Conservation (phyloP, 1,284 basidiomycete genomes). For the Fomitopsis betulina region DNA sequence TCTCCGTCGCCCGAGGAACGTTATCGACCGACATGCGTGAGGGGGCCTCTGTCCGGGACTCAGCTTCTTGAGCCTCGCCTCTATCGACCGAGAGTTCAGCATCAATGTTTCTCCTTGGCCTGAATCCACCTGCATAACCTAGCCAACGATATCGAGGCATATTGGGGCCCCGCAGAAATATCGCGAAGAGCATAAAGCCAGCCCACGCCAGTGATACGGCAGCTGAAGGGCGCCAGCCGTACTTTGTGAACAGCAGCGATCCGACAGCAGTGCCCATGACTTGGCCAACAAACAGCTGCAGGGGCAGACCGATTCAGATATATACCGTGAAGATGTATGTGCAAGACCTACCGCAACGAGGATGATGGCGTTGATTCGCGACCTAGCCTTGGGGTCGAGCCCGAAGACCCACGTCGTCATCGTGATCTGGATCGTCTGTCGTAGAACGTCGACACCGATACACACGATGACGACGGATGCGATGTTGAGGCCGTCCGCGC, state of each 20-base stretch:
- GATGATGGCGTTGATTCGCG: slow-evolving; percentile 47
- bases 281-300: slow-evolving; percentile 38
- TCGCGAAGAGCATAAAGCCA: slow-evolving; percentile 34
- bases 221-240: slow-evolving; percentile 49
- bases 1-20: not conserved
- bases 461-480: slow-evolving; percentile 41
- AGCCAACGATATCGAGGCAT: slow-evolving; percentile 34
- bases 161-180: slow-evolving; percentile 42
- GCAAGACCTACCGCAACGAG: slow-evolving; percentile 34
- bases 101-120: slow-evolving; percentile 20
- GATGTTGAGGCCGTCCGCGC: slow-evolving; percentile 39
- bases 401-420: slow-evolving; percentile 37
- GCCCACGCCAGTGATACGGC: slow-evolving; percentile 44
- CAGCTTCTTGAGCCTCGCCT: not conserved
- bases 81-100: not conserved
- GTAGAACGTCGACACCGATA: slow-evolving; percentile 42
- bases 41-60: not conserved
- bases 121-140: slow-evolving; percentile 32
- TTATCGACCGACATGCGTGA: not conserved
- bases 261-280: slow-evolving; percentile 51
- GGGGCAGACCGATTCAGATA: not conserved
- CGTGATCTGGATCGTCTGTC: slow-evolving; percentile 41
- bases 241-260: slow-evolving; percentile 42
- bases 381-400: slow-evolving; percentile 33
- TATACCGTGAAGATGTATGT: slow-evolving; percentile 9